Evolutionary conservation across 805 yeast species (phyloP).

Genomic region (Candida peoriensis): DNA sequence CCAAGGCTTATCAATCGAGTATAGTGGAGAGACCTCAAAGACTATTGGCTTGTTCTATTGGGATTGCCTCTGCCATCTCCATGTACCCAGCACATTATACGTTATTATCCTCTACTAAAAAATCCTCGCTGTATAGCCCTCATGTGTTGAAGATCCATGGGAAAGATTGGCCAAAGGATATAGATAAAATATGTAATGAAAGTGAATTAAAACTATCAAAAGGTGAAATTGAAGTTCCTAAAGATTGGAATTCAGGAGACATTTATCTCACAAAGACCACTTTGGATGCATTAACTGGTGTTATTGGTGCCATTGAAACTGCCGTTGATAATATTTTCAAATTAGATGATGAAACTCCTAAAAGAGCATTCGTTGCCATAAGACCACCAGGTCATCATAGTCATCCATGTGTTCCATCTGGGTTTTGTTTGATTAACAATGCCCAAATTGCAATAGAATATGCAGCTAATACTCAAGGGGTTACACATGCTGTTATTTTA

Average conservation of each 20-base stretch:
- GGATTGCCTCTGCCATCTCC: slow-evolving; percentile 69
- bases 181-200: slow-evolving; percentile 52
- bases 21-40: slow-evolving; percentile 84
- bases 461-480: slow-evolving; percentile 54
- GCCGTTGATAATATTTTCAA: slow-evolving; percentile 55
- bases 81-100: slow-evolving; percentile 58
- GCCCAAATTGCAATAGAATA: slow-evolving; percentile 79
- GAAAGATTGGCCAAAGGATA: slow-evolving; percentile 58
- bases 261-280: slow-evolving; percentile 67
- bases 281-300: slow-evolving; percentile 68
- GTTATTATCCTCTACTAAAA: slow-evolving; percentile 41
- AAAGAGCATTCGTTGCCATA: slow-evolving; percentile 58
- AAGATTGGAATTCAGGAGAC: slow-evolving; percentile 79
- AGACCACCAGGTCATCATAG: slow-evolving; percentile 89
- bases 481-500: slow-evolving; percentile 75
- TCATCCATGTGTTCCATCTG: slow-evolving; percentile 78
- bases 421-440: slow-evolving; percentile 77
- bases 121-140: slow-evolving; percentile 44
- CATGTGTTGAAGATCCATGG: slow-evolving; percentile 75
- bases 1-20: slow-evolving; percentile 57
- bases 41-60: slow-evolving; percentile 68
- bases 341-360: slow-evolving; percentile 25
- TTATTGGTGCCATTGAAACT: slow-evolving; percentile 67
- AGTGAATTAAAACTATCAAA: slow-evolving; percentile 49
- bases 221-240: slow-evolving; percentile 69